These are phyloP conservation scores for Ogataea ramenticola DNA, from an alignment of 805 yeast species.

Conservation along the genomic window DNA sequence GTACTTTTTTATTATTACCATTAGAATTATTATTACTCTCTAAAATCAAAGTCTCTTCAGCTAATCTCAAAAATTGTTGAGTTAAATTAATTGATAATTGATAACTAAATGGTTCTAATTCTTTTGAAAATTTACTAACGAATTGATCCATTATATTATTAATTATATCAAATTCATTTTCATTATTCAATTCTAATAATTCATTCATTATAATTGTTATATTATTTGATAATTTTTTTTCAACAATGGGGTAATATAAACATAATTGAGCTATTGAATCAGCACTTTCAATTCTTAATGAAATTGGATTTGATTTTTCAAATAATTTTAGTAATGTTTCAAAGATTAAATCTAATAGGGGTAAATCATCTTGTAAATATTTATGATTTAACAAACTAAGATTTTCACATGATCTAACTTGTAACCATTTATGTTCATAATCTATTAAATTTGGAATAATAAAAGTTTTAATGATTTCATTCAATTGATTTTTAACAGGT, in stretches of 20 bases:
- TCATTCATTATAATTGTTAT: slow-evolving; percentile 75
- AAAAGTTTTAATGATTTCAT: slow-evolving; percentile 47
- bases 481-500: slow-evolving; percentile 54
- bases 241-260: slow-evolving; percentile 36
- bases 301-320: slow-evolving; percentile 34
- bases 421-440: slow-evolving; percentile 51
- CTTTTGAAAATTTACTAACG: slow-evolving; percentile 78
- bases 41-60: slow-evolving; percentile 49
- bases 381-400: slow-evolving; percentile 25
- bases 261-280: slow-evolving; percentile 41
- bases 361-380: slow-evolving; percentile 17
- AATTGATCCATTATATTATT: slow-evolving; percentile 90
- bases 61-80: slow-evolving; percentile 66
- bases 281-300: slow-evolving; percentile 43
- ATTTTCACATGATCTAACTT: slow-evolving; percentile 63
- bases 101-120: slow-evolving; percentile 86
- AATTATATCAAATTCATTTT: slow-evolving; percentile 76
- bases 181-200: slow-evolving; percentile 61
- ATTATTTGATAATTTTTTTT: slow-evolving; percentile 49
- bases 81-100: slow-evolving; percentile 56
- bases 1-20: slow-evolving; percentile 25
- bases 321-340: slow-evolving; percentile 28
- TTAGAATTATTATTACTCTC: slow-evolving; percentile 28
- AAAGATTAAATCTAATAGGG: slow-evolving; percentile 21
- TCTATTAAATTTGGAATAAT: slow-evolving; percentile 58